Percentiles rank a stretch among this genome's conserved stretches.
Conservation (phyloP, 2,329 filamentous ascomycete genomes). For the Diaporthe sp. region DNA sequence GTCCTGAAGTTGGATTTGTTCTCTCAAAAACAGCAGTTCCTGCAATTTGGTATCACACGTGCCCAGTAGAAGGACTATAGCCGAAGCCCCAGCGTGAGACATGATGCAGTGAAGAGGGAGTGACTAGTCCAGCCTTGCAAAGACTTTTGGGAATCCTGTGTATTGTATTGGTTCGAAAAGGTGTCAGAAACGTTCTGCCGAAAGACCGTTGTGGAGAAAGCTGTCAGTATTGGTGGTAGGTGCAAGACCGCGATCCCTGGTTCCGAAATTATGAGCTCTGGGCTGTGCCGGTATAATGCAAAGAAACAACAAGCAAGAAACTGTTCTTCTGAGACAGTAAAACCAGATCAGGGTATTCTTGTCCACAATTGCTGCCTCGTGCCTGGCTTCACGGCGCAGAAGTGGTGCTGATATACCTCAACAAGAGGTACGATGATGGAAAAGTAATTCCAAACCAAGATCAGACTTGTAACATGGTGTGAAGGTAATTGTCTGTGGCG, state of each 20-base stretch:
- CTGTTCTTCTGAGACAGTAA: neutral
- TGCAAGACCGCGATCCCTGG: neutral
- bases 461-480: neutral
- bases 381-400: neutral
- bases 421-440: neutral
- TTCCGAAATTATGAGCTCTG: neutral
- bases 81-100: conserved; percentile 41
- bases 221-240: neutral
- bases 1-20: conserved; percentile 53
- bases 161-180: neutral
- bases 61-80: conserved; percentile 67
- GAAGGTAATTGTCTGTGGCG: neutral
- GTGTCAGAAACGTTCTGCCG: too few species aligned
- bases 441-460: neutral
- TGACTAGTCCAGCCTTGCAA: neutral
- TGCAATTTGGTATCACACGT: conserved; percentile 75
- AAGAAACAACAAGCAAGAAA: too few species aligned
- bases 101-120: neutral
- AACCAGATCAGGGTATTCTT: neutral
- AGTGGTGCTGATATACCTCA: too few species aligned
- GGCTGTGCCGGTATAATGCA: too few species aligned
- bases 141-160: too few species aligned
- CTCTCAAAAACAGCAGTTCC: conserved; percentile 68
- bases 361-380: neutral
- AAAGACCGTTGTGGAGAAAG: neutral